Base-by-base conservation (phyloP, 345 rosid genomes). In the Atalantia buxifolia region DNA sequence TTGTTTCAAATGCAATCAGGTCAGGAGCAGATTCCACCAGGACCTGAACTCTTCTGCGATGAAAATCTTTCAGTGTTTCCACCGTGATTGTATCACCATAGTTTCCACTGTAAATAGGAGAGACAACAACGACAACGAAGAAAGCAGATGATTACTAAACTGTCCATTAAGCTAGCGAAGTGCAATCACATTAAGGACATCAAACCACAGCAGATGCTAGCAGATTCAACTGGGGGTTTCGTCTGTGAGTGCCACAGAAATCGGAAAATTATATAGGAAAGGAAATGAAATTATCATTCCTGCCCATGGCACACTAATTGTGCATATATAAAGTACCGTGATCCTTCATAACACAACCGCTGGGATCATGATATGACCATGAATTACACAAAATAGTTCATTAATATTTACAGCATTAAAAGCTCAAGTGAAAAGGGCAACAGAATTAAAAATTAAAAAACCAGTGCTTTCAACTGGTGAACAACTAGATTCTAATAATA, bases 1-100 rank as follows among this genome's bases (percentile, higher is more conserved):
- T 79, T 67, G 95, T 90, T 85, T 92, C 97, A 85, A 92, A 92
- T 80, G 97, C 97, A 80, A 92, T 81, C 64, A 92, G 76, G 60
- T 91, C 97, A 79, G 97, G 86, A 72, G 90, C 93, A 72, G 95
- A 76, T 55, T 90, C 90, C n/a, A 84, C 86, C 74, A 91, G 86
- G 69, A 92, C 76, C 83, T 88, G 92, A 77, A 92, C 86, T 74
- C 95, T 79, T 88, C 91, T 86, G 73, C 93, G 87, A 87, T 91
- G 97, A 76, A 92, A 92, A 78, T 85, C 88, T 81, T 92, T 92
- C 66, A 92, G 83, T 77, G 62, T 82, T 76, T 87, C 83, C 57
- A 87, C 77, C 24, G 91, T 90, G 71, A 91, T 82, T 9, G 79
- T 83, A 80, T 90, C 90, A 72, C 95, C 93, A 76, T 90, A 92